phyloP scores from a whole-genome alignment of 164 flowering plant species.

The Pachysandra terminalis region DNA sequence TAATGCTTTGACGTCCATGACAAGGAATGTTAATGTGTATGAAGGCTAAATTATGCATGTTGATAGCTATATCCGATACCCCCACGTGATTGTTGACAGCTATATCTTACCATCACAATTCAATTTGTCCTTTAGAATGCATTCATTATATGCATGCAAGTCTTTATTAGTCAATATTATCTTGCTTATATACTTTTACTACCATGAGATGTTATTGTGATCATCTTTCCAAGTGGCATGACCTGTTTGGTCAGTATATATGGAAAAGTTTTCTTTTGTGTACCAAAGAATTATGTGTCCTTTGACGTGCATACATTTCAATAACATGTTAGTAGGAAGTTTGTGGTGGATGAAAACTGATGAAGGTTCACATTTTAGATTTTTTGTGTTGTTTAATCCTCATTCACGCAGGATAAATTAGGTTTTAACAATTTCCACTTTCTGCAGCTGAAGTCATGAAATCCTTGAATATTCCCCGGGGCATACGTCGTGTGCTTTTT shows the following conservation, averaged over 20 bases:
- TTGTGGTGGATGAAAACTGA: background rate
- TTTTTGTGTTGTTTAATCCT: background rate
- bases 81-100: background rate
- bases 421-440: background rate
- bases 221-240: background rate
- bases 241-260: background rate
- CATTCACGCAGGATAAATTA: background rate
- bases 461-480: slow-evolving; percentile 67
- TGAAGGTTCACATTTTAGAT: background rate
- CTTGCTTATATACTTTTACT: background rate
- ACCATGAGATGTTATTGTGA: background rate
- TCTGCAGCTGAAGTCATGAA: slow-evolving; percentile 65
- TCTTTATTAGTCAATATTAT: background rate
- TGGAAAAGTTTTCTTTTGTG: background rate
- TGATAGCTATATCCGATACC: too few relatives aligned
- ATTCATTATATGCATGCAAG: background rate
- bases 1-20: background rate
- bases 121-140: too few relatives aligned
- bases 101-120: background rate
- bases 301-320: background rate
- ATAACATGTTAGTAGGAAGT: background rate
- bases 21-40: background rate
- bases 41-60: too few relatives aligned
- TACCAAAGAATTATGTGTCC: background rate
- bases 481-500: slow-evolving; percentile 75